Base-by-base conservation (phyloP, 2,329 filamentous ascomycete genomes). In the Xylaria sp. region DNA sequence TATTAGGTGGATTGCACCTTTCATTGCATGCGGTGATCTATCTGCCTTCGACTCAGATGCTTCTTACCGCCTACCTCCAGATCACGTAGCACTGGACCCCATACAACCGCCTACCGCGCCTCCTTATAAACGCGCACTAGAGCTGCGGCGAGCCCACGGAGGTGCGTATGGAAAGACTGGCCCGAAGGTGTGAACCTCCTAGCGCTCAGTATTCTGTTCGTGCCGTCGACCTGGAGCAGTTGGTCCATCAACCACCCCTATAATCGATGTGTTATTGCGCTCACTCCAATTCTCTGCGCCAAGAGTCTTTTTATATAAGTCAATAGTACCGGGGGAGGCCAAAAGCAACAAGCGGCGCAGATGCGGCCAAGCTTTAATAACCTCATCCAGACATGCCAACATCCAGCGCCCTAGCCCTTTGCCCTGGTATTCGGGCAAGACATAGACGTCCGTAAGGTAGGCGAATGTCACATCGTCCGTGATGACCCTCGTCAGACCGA, bases 1-100 rank as follows among this genome's bases (percentile, higher is more conserved):
- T 67, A 80, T 84, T 34, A 84, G 91, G 59, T 98, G 95, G 94
- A 95, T 98, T 73, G 94, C 94, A 3, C 94, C 95, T 0, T 99
- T 99, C 78, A 87, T 99, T 75, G 94, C 96, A n/a, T 99, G 96
- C 78, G 96, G 96, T 53, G 96, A 99, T 80, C 85, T 99, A 61
- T 97, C 94, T 28, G 90, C 93, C 12, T 99, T 94, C 82, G 96
- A 99, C 82, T 94, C 95, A 0, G 96, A 99, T 83, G 95, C 96
- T 4, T 96, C 94, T 4, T 97, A 98, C 80, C 88, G 92, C 72
- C 84, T 99, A 20, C 94, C 96, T 0, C 91, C 94, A 68, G 92
- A 94, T 72, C 89, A 97, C 76, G 87, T 97, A 60, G 94, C 91
- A 73, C 86, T 98, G 57, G 94, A 97, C 78, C 96, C 96, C 0